Evolutionary conservation across 768 basidiomycete genomes (phyloP).

Genomic region (Leucocoprinus birnbaumii): DNA sequence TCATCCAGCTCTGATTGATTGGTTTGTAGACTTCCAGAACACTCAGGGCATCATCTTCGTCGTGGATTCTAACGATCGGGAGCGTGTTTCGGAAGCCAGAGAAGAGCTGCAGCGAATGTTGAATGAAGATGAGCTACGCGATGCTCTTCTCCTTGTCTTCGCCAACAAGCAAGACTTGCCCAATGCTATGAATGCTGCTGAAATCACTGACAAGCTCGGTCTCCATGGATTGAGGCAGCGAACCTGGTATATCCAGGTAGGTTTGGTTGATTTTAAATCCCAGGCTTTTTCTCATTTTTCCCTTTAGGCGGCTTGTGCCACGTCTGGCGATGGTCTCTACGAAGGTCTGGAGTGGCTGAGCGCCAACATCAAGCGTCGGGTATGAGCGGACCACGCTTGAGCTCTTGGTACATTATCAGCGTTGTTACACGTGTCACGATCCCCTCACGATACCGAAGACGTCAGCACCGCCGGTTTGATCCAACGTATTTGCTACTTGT

Average conservation of each 20-base stretch:
- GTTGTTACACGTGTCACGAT: slow-evolving; percentile 55
- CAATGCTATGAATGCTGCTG: slow-evolving; percentile 98
- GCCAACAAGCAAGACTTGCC: slow-evolving; percentile 99
- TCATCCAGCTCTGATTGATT: slow-evolving; percentile 17
- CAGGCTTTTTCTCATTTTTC: background rate
- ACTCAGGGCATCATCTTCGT: slow-evolving; percentile 99
- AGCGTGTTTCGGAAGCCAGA: slow-evolving; percentile 98
- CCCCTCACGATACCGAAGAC: slow-evolving; percentile 56
- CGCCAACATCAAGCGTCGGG: slow-evolving; percentile 83
- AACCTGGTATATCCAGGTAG: slow-evolving; percentile 96
- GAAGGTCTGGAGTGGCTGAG: slow-evolving; percentile 98
- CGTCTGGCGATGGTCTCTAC: slow-evolving; percentile 97
- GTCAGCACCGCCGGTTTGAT: slow-evolving; percentile 38
- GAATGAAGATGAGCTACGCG: slow-evolving; percentile 98
- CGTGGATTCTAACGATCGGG: slow-evolving; percentile 98
- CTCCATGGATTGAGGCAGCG: slow-evolving; percentile 96
- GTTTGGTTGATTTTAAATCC: slow-evolving; percentile 22
- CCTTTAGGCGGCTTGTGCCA: slow-evolving; percentile 92
- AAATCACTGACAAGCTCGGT: slow-evolving; percentile 99
- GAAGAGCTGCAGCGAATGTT: slow-evolving; percentile 99
- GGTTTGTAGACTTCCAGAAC: slow-evolving; percentile 93
- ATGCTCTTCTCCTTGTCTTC: slow-evolving; percentile 97
- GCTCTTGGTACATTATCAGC: slow-evolving; percentile 46
- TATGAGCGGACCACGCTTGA: slow-evolving; percentile 44
- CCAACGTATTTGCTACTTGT: slow-evolving; percentile 27